phyloP scores from a whole-genome alignment of 2,329 filamentous ascomycete species.

The Harringtonia lauricola region DNA sequence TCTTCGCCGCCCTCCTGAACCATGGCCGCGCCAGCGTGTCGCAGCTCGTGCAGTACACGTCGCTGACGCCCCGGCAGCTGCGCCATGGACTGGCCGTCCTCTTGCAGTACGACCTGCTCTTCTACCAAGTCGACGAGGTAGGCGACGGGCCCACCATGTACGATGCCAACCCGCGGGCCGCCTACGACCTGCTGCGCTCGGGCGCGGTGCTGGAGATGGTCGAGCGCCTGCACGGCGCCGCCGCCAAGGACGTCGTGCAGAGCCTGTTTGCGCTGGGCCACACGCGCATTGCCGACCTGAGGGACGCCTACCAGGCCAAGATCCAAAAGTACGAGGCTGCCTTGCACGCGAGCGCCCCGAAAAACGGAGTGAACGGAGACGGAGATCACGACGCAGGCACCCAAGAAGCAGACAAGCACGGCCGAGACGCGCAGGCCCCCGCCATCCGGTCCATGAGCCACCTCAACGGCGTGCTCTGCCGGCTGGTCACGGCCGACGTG shows the following conservation, averaged over 20 bases:
- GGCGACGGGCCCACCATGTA: slow-evolving; percentile 51
- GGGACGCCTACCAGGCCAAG: slow-evolving; percentile 43
- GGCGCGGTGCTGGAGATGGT: slow-evolving; percentile 74
- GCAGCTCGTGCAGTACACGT: slow-evolving; percentile 60
- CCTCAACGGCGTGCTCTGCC: slow-evolving; percentile 38
- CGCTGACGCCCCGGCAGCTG: slow-evolving; percentile 62
- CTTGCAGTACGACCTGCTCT: slow-evolving; percentile 79
- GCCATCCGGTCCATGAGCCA: slow-evolving; percentile 34
- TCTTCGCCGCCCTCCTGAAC: slow-evolving; percentile 68
- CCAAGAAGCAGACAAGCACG: background rate
- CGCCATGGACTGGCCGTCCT: slow-evolving; percentile 75
- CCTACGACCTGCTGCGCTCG: slow-evolving; percentile 71
- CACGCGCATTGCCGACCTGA: slow-evolving; percentile 58
- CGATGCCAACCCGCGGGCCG: slow-evolving; percentile 68
- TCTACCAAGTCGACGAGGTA: slow-evolving; percentile 55
- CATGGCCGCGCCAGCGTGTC: slow-evolving; percentile 66
- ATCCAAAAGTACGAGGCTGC: slow-evolving; percentile 16
- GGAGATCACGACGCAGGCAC: slow-evolving; percentile 10
- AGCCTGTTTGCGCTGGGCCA: slow-evolving; percentile 69
- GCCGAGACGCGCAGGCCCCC: slow-evolving; percentile 14
- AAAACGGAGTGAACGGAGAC: slow-evolving; percentile 2
- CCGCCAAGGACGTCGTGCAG: slow-evolving; percentile 63
- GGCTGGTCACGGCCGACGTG: slow-evolving; percentile 53
- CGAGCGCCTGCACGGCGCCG: slow-evolving; percentile 61
- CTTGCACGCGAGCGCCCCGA: background rate